phyloP scores from a whole-genome alignment of 805 yeast genomes.

The Zygosaccharomyces rouxii region DNA sequence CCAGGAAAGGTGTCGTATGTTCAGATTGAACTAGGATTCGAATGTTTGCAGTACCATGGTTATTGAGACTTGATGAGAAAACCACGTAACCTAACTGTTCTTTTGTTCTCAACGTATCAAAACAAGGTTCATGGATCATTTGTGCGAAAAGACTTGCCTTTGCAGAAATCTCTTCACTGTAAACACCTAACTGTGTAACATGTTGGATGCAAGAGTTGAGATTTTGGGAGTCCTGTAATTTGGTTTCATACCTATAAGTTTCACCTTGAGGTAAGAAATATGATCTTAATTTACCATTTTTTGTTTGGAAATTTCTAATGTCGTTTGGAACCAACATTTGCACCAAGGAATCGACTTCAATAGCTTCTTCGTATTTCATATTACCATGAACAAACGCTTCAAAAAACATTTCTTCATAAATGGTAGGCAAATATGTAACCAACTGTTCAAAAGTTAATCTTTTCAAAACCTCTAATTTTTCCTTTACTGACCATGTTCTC shows the following conservation, averaged over 20 bases:
- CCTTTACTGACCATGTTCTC: conserved; percentile 59
- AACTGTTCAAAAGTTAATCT: conserved; percentile 49
- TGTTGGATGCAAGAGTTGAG: conserved; percentile 82
- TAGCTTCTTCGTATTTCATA: conserved; percentile 49
- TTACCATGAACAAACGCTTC: conserved; percentile 83
- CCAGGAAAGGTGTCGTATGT: conserved; percentile 66
- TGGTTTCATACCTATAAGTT: conserved; percentile 44
- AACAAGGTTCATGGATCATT: conserved; percentile 80
- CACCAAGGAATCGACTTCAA: conserved; percentile 44
- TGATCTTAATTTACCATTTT: conserved; percentile 37
- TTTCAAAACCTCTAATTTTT: conserved; percentile 49
- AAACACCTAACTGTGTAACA: conserved; percentile 61
- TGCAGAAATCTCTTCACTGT: conserved; percentile 43
- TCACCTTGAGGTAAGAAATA: conserved; percentile 40
- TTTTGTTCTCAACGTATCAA: conserved; percentile 82
- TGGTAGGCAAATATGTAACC: conserved; percentile 45
- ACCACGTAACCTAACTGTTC: conserved; percentile 96
- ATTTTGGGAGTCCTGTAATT: conserved; percentile 61
- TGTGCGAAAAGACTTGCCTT: conserved; percentile 65
- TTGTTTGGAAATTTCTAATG: conserved; percentile 32
- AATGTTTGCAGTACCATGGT: conserved; percentile 57
- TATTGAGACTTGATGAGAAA: conserved; percentile 64
- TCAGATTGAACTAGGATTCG: conserved; percentile 82
- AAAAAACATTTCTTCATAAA: conserved; percentile 55
- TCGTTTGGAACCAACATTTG: conserved; percentile 43